Evolutionary conservation across 305 asterid genomes (phyloP).

Genomic region (Fraxinus floribunda): DNA sequence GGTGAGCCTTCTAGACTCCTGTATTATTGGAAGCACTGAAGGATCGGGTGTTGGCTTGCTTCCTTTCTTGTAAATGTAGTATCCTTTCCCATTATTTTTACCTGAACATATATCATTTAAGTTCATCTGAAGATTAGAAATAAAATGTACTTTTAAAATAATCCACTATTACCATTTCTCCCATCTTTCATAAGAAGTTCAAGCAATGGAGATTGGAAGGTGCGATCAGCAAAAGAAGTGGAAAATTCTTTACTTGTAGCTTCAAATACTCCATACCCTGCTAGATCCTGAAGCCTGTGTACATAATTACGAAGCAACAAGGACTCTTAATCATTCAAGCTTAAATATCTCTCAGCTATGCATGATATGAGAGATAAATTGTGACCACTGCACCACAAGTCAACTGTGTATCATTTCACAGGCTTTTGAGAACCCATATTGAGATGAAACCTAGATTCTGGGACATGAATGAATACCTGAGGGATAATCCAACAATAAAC

Average conservation of each 20-base stretch:
- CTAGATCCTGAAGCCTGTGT: conserved; percentile 87
- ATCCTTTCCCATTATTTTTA: conserved; percentile 83
- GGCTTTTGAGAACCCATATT: conserved; percentile 8
- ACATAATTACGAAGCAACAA: conserved; percentile 15
- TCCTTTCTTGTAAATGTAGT: conserved; percentile 71
- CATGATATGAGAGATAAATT: not conserved
- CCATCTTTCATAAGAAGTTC: conserved; percentile 84
- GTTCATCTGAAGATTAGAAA: conserved; percentile 20
- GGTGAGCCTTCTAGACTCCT: conserved; percentile 64
- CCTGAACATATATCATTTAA: conserved; percentile 42
- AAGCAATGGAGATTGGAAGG: conserved; percentile 63
- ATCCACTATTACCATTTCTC: conserved; percentile 60
- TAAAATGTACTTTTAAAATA: not conserved
- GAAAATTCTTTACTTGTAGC: conserved; percentile 59
- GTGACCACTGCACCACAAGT: not conserved
- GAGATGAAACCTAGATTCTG: conserved; percentile 12
- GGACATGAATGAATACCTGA: conserved; percentile 9
- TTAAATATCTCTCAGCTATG: not conserved
- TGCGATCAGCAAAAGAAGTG: conserved; percentile 70
- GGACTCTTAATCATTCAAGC: conserved; percentile 24
- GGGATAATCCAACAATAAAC: conserved; percentile 7
- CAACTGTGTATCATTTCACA: not conserved
- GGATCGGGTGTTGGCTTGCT: conserved; percentile 77
- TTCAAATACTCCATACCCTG: conserved; percentile 89
- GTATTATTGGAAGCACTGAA: conserved; percentile 61